phyloP scores from a whole-genome alignment of 78 protist species.

The Capsaspora owczarzaki region DNA sequence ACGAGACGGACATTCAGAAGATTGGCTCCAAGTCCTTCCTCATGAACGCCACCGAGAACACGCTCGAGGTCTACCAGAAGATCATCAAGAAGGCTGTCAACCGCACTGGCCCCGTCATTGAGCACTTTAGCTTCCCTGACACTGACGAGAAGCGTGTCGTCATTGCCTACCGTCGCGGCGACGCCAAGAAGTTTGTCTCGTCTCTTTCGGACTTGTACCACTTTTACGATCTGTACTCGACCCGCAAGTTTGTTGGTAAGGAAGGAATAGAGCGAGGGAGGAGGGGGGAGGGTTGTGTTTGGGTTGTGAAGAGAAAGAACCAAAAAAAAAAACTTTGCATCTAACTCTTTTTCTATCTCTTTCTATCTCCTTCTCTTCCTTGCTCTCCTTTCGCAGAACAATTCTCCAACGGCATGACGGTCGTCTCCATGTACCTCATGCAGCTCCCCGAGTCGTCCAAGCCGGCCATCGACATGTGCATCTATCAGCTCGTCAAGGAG shows the following conservation, averaged over 20 bases:
- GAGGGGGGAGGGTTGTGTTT: too few relatives aligned
- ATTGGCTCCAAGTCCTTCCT: not conserved
- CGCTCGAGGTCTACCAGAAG: conserved; percentile 7
- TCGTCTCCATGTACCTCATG: conserved; percentile 4
- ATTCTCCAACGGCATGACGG: conserved; percentile 16
- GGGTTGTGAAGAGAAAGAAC: too few relatives aligned
- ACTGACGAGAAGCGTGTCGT: not conserved
- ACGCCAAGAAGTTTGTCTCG: not conserved
- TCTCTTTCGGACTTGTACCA: conserved; percentile 6
- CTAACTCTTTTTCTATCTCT: not conserved
- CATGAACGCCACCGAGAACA: not conserved
- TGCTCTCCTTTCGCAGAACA: not conserved
- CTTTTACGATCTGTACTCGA: conserved; percentile 16
- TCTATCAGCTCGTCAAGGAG: conserved; percentile 3
- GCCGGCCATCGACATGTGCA: not conserved
- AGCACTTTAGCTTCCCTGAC: not conserved
- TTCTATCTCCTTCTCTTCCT: not conserved
- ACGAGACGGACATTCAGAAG: not conserved
- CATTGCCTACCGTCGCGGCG: conserved; percentile 17
- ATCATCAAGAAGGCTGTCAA: conserved; percentile 13
- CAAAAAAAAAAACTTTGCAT: too few relatives aligned
- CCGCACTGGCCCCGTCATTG: conserved; percentile 28
- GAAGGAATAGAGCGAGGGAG: too few relatives aligned
- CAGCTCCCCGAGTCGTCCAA: not conserved
- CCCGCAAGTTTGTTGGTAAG: conserved; percentile 10